Percentiles rank a stretch among this genome's conserved stretches.
Evolutionary conservation across 2,329 filamentous ascomycete genomes (phyloP).

Genomic region (Myrmaecium sp.): DNA sequence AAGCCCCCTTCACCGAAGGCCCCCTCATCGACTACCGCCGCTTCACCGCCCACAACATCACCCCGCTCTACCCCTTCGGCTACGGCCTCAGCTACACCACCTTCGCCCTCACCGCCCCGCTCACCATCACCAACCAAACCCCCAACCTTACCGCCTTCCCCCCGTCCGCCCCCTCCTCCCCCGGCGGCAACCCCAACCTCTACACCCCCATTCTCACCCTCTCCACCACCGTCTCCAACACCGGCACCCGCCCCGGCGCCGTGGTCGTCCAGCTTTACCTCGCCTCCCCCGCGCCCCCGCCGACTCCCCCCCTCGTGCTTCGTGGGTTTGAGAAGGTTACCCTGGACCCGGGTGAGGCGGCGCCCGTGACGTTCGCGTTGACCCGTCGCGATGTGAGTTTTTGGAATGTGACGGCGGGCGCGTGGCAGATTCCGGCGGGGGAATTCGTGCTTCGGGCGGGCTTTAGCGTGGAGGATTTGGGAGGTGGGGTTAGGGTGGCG

Average conservation of each 20-base stretch:
- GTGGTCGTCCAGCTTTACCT: conserved; percentile 41
- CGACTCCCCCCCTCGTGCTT: conserved; percentile 30
- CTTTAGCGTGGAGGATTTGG: conserved; percentile 9
- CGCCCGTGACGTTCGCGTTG: conserved; percentile 28
- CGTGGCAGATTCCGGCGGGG: conserved; percentile 22
- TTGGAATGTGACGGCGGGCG: conserved; percentile 28
- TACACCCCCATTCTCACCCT: conserved; percentile 17
- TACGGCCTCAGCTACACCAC: conserved; percentile 69
- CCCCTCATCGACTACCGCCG: conserved; percentile 81
- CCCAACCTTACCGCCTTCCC: conserved; percentile 30
- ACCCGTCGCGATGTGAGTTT: conserved; percentile 32
- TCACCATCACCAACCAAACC: conserved; percentile 34
- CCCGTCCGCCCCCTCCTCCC: conserved; percentile 9
- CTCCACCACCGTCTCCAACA: conserved; percentile 33
- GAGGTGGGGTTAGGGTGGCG: conserved; percentile 2
- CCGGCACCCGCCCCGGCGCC: conserved; percentile 29
- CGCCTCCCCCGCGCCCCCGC: conserved; percentile 22
- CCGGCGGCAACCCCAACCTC: conserved; percentile 5
- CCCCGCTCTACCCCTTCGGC: conserved; percentile 72
- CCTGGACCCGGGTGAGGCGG: conserved; percentile 25
- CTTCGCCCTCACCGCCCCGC: conserved; percentile 44
- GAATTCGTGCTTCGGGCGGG: conserved; percentile 10
- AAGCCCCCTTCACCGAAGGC: conserved; percentile 54
- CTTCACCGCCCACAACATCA: conserved; percentile 61
- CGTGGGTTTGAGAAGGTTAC: conserved; percentile 32